phyloP scores from a whole-genome alignment of 106 monocot species.

The Dioscorea alata region DNA sequence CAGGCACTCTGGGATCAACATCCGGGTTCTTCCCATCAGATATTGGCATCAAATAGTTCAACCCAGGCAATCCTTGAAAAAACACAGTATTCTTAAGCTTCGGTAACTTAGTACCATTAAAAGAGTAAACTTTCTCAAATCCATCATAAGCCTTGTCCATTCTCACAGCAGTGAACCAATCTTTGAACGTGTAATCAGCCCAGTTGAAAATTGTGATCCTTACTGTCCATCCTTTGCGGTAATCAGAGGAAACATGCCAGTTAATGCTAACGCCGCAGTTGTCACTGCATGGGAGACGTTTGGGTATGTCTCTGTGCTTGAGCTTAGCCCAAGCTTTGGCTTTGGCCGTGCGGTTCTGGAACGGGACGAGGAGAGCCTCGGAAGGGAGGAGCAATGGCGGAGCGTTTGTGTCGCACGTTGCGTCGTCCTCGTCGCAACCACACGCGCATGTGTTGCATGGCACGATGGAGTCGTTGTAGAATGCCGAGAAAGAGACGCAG shows the following conservation, averaged over 20 bases:
- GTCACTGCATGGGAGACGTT: conserved; percentile 36
- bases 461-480: conserved; percentile 87
- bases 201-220: conserved; percentile 81
- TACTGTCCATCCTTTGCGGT: conserved; percentile 54
- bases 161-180: conserved; percentile 63
- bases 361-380: conserved; percentile 69
- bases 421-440: conserved; percentile 42
- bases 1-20: conserved; percentile 40
- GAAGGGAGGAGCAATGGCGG: conserved; percentile 52
- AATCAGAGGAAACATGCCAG: conserved; percentile 64
- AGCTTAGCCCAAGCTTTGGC: conserved; percentile 68
- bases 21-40: conserved; percentile 31
- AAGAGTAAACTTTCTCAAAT: conserved; percentile 45
- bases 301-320: conserved; percentile 39
- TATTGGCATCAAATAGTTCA: conserved; percentile 47
- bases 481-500: conserved; percentile 96
- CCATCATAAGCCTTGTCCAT: conserved; percentile 22
- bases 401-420: conserved; percentile 50
- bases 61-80: conserved; percentile 48
- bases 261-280: conserved; percentile 76
- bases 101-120: conserved; percentile 71
- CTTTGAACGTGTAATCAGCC: conserved; percentile 52
- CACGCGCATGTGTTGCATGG: conserved; percentile 92
- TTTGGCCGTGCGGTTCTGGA: conserved; percentile 53
- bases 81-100: conserved; percentile 41